These are phyloP conservation scores for Ogataea pini DNA, from an alignment of 805 yeast genomes.

Conservation along the genomic window DNA sequence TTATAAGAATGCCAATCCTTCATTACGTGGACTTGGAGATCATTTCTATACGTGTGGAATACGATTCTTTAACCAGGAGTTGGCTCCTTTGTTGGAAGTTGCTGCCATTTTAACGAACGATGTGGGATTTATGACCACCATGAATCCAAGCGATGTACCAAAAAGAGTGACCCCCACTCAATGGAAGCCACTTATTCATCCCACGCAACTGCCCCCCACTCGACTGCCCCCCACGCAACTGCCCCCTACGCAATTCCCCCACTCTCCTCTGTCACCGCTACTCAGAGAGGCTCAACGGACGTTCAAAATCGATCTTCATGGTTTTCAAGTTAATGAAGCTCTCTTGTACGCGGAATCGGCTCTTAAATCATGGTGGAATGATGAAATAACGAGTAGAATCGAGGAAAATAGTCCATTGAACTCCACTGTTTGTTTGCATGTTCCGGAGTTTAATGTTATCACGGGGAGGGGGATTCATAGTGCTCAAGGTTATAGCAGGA, in stretches of 20 bases:
- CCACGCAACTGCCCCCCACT: no score
- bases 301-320: constrained; percentile 57
- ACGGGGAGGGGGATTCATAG: constrained; percentile 79
- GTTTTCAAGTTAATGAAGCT: constrained; percentile 50
- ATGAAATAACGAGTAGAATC: constrained; percentile 49
- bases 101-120: constrained; percentile 33
- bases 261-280: no score
- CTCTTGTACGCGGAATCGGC: constrained; percentile 37
- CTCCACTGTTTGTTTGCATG: constrained; percentile 38
- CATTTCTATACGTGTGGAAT: constrained; percentile 42
- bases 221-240: no score
- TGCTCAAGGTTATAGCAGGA: constrained; percentile 51
- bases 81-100: constrained; percentile 38
- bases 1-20: constrained; percentile 36
- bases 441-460: constrained; percentile 47
- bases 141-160: not conserved
- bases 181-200: no score
- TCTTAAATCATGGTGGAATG: constrained; percentile 61
- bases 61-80: constrained; percentile 46
- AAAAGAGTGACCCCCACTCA: no score
- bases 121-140: not conserved
- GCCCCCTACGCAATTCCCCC: no score
- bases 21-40: constrained; percentile 39
- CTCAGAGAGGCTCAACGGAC: constrained; percentile 19
- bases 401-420: constrained; percentile 39